Conservation (phyloP, 768 basidiomycete genomes). For the Boletus edulis region DNA sequence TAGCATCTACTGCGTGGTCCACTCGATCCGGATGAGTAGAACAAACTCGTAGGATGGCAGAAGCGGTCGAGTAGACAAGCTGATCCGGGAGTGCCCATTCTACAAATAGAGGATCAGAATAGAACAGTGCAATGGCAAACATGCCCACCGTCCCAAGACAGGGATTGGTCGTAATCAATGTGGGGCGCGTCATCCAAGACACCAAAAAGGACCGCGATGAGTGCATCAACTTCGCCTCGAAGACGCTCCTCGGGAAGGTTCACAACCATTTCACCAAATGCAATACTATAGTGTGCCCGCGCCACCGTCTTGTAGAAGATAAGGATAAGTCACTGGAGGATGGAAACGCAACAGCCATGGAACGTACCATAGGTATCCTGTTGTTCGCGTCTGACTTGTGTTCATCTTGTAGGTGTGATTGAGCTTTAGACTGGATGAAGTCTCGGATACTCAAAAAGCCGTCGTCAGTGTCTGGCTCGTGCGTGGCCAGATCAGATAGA, state of each 20-base stretch:
- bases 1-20: slow-evolving; percentile 51
- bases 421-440: slow-evolving; percentile 61
- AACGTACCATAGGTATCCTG: slow-evolving; percentile 58
- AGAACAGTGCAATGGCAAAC: neutral
- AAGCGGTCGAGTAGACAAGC: slow-evolving; percentile 74
- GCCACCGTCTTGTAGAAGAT: slow-evolving; percentile 66
- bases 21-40: slow-evolving; percentile 49
- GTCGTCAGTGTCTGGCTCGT: slow-evolving; percentile 47
- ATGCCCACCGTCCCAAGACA: slow-evolving; percentile 75
- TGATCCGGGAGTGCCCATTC: slow-evolving; percentile 89
- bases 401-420: slow-evolving; percentile 34
- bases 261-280: slow-evolving; percentile 75
- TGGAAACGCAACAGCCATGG: neutral
- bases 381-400: slow-evolving; percentile 9
- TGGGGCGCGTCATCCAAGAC: slow-evolving; percentile 70
- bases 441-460: slow-evolving; percentile 49
- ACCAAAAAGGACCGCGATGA: slow-evolving; percentile 61
- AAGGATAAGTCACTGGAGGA: neutral
- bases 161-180: slow-evolving; percentile 72
- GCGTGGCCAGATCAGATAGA: slow-evolving; percentile 68
- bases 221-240: slow-evolving; percentile 44
- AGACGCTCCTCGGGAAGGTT: slow-evolving; percentile 59
- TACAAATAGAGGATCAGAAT: slow-evolving; percentile 28
- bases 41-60: slow-evolving; percentile 69
- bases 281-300: slow-evolving; percentile 75